phyloP scores from a whole-genome alignment of 345 rosid species.

The Dovyalis caffra region DNA sequence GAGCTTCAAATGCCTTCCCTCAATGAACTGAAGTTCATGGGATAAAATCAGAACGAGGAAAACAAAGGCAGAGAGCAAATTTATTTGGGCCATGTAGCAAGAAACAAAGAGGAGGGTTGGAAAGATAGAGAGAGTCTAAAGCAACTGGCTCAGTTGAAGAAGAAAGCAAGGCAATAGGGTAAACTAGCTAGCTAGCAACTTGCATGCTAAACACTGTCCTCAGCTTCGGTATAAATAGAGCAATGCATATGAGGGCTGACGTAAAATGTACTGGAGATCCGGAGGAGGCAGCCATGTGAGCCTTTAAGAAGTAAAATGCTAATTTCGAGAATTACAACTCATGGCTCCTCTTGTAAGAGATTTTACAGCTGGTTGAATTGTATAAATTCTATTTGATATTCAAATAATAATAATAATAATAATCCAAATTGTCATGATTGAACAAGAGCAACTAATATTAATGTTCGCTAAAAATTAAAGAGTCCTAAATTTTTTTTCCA shows the following conservation, averaged over 20 bases:
- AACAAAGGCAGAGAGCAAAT: constrained; percentile 24
- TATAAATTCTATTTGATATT: too few relatives aligned
- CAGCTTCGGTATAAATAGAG: neutral
- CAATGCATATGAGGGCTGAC: neutral
- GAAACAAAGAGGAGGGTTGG: neutral
- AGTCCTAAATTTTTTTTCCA: too few relatives aligned
- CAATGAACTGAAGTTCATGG: constrained; percentile 26
- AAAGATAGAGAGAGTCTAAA: too few relatives aligned
- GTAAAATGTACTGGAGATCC: neutral
- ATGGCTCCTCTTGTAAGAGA: too few relatives aligned
- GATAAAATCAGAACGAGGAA: constrained; percentile 33
- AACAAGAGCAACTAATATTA: too few relatives aligned
- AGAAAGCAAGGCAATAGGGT: neutral
- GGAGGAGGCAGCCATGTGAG: neutral
- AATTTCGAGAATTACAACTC: neutral
- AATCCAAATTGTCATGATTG: too few relatives aligned
- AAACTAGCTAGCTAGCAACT: neutral
- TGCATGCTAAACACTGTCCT: neutral
- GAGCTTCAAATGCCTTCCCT: constrained; percentile 41
- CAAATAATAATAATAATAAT: too few relatives aligned
- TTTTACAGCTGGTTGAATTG: too few relatives aligned
- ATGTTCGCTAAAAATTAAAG: too few relatives aligned
- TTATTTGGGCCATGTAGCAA: constrained; percentile 41
- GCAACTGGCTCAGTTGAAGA: neutral
- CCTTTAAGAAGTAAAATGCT: neutral